Base-by-base conservation (phyloP, 2,329 filamentous ascomycete genomes). In the Trichophyton schoenleinii region DNA sequence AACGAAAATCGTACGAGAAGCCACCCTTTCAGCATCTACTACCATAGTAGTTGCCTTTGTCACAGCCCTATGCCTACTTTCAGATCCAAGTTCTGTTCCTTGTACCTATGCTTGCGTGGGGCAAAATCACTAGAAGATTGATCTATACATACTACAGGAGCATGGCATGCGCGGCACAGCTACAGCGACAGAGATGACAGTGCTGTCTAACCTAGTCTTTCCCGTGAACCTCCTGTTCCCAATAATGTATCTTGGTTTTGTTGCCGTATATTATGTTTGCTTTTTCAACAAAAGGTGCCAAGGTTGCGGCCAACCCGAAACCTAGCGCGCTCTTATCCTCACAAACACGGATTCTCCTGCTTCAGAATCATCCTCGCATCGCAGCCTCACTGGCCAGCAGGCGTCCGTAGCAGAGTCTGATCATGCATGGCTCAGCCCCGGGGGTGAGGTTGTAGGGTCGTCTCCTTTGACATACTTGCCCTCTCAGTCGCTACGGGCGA, bases 291-390 rank as follows among this genome's bases (percentile, higher is more conserved):
- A 6, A 7, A n/a, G 6, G 20, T 52, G 46, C 46, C 46, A 52
- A 52, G 52, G 28, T 36, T 18, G 52, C 52, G n/a, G 31, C 52
- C 52, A 55, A 55, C 52, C 28, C 52, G 52, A 55, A 55, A 55
- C 52, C 52, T 55, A 55, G 52, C 52, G 52, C 52, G 13, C 25
- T 55, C 52, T 38, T 28, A 20, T 55, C 52, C 15, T 36, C 52
- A 28, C 25, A 6, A 31, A 22, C 15, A 34, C 25, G 15, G 9
- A 22, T 3, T 55, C 52, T 13, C 28, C 20, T 25, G 52, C 52
- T 38, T 55, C 52, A 55, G 34, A 28, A 20, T 38, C 28, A 20
- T 31, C 15, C 52, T 36, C 28, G 52, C 52, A 36, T 36, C 52
- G 28, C 52, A 36, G 52, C 52, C 52, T 55, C 52, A 55, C 13